Conservation (phyloP, 768 basidiomycete genomes). For the Nidula microcarpa region DNA sequence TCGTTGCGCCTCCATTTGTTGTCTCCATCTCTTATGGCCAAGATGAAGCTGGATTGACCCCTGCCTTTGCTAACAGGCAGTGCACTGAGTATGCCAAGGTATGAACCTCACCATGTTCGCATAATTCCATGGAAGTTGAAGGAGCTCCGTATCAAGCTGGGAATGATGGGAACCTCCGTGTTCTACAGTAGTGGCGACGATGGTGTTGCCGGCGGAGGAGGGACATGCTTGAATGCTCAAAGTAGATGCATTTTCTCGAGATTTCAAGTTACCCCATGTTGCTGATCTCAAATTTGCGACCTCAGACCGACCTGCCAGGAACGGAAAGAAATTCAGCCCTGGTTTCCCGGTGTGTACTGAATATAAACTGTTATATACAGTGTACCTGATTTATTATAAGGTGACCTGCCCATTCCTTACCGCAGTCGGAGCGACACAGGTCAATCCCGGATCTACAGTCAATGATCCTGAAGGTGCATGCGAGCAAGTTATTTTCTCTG, state of each 20-base stretch:
- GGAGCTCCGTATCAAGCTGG: constrained; percentile 29
- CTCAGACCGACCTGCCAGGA: constrained; percentile 16
- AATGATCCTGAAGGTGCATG: constrained; percentile 43
- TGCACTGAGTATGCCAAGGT: constrained; percentile 45
- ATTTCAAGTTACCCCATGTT: background rate
- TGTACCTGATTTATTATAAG: constrained; percentile 9
- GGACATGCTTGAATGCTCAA: constrained; percentile 37
- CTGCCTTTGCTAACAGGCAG: constrained; percentile 38
- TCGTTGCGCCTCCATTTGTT: constrained; percentile 34
- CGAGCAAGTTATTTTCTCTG: constrained; percentile 40
- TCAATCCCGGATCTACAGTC: constrained; percentile 40
- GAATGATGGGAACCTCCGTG: constrained; percentile 56
- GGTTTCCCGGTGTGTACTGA: constrained; percentile 14
- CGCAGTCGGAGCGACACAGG: constrained; percentile 49
- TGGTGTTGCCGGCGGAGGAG: constrained; percentile 42
- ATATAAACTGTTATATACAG: background rate
- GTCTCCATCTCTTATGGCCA: constrained; percentile 42
- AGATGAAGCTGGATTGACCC: constrained; percentile 35
- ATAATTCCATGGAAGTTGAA: background rate
- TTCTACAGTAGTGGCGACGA: constrained; percentile 58
- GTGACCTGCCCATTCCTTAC: constrained; percentile 47
- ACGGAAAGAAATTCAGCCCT: constrained; percentile 20
- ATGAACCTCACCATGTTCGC: background rate
- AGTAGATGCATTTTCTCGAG: constrained; percentile 19
- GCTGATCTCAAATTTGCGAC: background rate